phyloP scores from a whole-genome alignment of 2,329 filamentous ascomycete genomes.

The Shiraia sp. region DNA sequence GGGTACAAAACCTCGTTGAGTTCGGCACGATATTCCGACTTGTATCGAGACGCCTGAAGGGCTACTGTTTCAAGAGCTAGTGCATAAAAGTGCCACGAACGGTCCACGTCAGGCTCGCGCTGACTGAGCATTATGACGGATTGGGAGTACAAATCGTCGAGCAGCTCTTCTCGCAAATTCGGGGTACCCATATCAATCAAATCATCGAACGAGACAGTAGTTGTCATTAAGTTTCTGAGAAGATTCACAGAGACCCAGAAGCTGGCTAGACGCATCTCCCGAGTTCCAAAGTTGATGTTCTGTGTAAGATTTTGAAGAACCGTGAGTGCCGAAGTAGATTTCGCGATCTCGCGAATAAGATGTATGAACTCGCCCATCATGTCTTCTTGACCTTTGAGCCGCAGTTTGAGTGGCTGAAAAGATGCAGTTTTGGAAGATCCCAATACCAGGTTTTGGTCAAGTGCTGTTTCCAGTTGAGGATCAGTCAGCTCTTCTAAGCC shows the following conservation, averaged over 20 bases:
- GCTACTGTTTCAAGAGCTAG: conserved; percentile 81
- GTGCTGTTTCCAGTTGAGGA: conserved; percentile 5
- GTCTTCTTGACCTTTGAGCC: conserved; percentile 66
- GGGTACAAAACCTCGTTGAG: conserved; percentile 92
- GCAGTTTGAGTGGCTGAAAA: conserved; percentile 63
- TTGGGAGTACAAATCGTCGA: conserved; percentile 70
- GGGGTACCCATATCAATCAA: conserved; percentile 62
- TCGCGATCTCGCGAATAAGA: conserved; percentile 60
- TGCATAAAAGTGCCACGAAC: conserved; percentile 75
- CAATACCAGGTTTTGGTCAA: conserved; percentile 20
- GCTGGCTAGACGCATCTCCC: conserved; percentile 66
- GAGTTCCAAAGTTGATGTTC: conserved; percentile 61
- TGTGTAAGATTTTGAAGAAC: conserved; percentile 70
- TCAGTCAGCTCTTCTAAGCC: conserved; percentile 23
- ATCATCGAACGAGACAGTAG: conserved; percentile 63
- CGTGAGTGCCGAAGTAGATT: conserved; percentile 47
- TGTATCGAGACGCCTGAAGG: conserved; percentile 70
- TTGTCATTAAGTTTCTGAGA: conserved; percentile 60
- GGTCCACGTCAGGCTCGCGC: conserved; percentile 36
- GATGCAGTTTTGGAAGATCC: conserved; percentile 22
- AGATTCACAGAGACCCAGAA: conserved; percentile 82
- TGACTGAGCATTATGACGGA: conserved; percentile 65
- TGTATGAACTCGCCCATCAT: conserved; percentile 66
- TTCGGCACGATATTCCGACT: conserved; percentile 74
- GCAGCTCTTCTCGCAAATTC: conserved; percentile 34